phyloP scores from a whole-genome alignment of 495 filamentous ascomycete species.

The Xylaria intraflava region DNA sequence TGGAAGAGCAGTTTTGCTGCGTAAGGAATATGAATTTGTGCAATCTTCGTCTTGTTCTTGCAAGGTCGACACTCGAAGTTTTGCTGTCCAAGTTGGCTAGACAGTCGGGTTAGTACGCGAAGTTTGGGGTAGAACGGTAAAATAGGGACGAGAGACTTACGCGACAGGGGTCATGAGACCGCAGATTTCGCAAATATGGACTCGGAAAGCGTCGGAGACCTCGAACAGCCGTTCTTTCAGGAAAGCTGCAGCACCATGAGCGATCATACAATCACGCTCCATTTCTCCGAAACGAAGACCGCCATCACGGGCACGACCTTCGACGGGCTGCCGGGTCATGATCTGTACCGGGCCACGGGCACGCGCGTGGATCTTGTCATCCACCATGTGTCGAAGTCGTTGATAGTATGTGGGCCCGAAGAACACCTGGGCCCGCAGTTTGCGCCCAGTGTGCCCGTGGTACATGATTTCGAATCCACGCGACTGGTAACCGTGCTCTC shows the following conservation, averaged over 20 bases:
- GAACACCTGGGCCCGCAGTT: slow-evolving; percentile 91
- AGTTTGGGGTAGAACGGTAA: not conserved
- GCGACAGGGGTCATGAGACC: slow-evolving; percentile 98
- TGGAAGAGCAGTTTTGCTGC: slow-evolving; percentile 98
- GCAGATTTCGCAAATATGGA: slow-evolving; percentile 98
- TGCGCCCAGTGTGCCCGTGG: slow-evolving; percentile 92
- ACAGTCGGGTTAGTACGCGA: slow-evolving; percentile 20
- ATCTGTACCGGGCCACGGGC: slow-evolving; percentile 95
- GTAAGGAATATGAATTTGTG: slow-evolving; percentile 95
- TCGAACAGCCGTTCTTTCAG: slow-evolving; percentile 96
- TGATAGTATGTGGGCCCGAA: slow-evolving; percentile 98
- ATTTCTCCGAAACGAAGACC: slow-evolving; percentile 99
- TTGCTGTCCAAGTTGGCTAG: slow-evolving; percentile 87
- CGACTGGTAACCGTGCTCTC: slow-evolving; percentile 88
- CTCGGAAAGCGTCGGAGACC: slow-evolving; percentile 94
- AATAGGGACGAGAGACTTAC: slow-evolving; percentile 52
- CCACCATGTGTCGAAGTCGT: slow-evolving; percentile 97
- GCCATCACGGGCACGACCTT: slow-evolving; percentile 95
- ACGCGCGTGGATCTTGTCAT: slow-evolving; percentile 98
- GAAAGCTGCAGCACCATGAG: slow-evolving; percentile 93
- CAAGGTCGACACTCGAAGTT: slow-evolving; percentile 94
- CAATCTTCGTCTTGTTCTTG: slow-evolving; percentile 97
- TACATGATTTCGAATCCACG: slow-evolving; percentile 98
- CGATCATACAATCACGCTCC: slow-evolving; percentile 99
- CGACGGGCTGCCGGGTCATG: slow-evolving; percentile 94